Base-by-base conservation (phyloP, 1,284 basidiomycete genomes). In the Mycena sp. region DNA sequence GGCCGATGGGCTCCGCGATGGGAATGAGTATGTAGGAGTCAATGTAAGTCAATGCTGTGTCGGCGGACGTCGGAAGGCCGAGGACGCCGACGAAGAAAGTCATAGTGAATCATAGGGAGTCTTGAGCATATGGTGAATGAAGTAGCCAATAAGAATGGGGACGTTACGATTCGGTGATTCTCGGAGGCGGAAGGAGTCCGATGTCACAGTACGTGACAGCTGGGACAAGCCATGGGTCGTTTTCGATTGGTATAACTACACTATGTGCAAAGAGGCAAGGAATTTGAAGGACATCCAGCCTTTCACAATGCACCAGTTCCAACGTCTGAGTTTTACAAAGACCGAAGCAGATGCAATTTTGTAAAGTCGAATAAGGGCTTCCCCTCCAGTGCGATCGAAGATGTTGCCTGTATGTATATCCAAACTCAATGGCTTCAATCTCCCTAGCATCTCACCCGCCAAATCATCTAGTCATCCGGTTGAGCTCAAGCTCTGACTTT, bases 161-260 rank as follows among this genome's bases (percentile, higher is more conserved):
- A n/a, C n/a, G n/a, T n/a, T n/a, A n/a, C n/a, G n/a, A n/a, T n/a
- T n/a, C n/a, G n/a, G n/a, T n/a, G n/a, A n/a, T n/a, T n/a, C n/a
- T n/a, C n/a, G n/a, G n/a, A n/a, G n/a, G n/a, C n/a, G n/a, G n/a
- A n/a, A n/a, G n/a, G n/a, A n/a, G n/a, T n/a, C n/a, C n/a, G n/a
- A n/a, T n/a, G n/a, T n/a, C n/a, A n/a, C n/a, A n/a, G n/a, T n/a
- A n/a, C n/a, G n/a, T n/a, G n/a, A n/a, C n/a, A 35, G 46, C 10
- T 17, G 35, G 10, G 57, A 51, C 48, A 35, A 51, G 37, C 57
- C 57, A 25, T 35, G 57, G 12, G 57, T 59, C 16, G 57, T 59
- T 6, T 59, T 59, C 48, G 29, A 59, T 26, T 40, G 35, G 10
- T 16, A 21, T 7, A 30, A 50, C 14, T 14, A 11, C 14, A 37